phyloP scores from a whole-genome alignment of 2,329 filamentous ascomycete species.

The Neurospora sp. region DNA sequence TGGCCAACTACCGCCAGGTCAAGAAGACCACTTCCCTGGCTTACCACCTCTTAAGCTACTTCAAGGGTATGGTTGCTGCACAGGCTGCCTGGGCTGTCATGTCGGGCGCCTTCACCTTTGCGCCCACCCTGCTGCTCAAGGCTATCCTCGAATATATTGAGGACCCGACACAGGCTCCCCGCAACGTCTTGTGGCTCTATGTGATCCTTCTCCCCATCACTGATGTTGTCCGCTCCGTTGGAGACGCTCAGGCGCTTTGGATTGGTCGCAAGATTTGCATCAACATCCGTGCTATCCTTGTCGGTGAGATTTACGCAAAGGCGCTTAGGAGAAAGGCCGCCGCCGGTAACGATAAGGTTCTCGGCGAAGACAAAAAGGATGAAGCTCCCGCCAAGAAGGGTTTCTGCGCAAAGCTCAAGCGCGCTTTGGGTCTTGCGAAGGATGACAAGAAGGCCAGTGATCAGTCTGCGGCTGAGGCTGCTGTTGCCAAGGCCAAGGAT shows the following conservation, averaged over 20 bases:
- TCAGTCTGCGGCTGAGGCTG: conserved; percentile 21
- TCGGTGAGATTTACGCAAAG: conserved; percentile 96
- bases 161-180: conserved; percentile 60
- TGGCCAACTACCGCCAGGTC: conserved; percentile 73
- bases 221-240: conserved; percentile 70
- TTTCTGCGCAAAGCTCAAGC: conserved; percentile 40
- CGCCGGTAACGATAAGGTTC: conserved; percentile 61
- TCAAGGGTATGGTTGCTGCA: conserved; percentile 62
- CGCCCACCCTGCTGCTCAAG: conserved; percentile 81
- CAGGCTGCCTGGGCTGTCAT: conserved; percentile 75
- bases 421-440: conserved; percentile 50
- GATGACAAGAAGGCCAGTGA: conserved; percentile 34
- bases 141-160: conserved; percentile 94
- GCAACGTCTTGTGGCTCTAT: conserved; percentile 90
- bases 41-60: conserved; percentile 75
- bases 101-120: conserved; percentile 76
- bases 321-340: conserved; percentile 84
- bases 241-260: conserved; percentile 81
- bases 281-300: conserved; percentile 83
- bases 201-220: conserved; percentile 82
- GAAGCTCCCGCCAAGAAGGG: conserved; percentile 29
- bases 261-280: conserved; percentile 92
- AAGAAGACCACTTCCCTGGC: conserved; percentile 73
- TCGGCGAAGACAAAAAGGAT: conserved; percentile 48
- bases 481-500: conserved; percentile 27